Evolutionary conservation across 352 stramenopile species (phyloP).

Genomic region (Phytophthora ohioensis): DNA sequence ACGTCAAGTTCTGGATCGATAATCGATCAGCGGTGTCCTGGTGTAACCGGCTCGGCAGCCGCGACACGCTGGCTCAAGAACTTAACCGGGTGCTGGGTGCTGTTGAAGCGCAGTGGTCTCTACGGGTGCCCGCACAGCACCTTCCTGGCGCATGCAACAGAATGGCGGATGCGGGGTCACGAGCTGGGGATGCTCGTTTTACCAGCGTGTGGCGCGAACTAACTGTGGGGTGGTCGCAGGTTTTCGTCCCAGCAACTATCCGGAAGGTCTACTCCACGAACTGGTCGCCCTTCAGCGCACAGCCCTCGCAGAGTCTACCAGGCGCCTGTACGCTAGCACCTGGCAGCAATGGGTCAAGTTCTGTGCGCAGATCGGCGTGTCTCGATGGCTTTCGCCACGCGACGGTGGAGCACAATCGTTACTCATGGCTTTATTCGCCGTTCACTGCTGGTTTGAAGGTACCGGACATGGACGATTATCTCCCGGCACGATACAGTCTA

Average conservation of each 20-base stretch:
- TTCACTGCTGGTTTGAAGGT: background rate
- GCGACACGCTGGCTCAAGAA: background rate
- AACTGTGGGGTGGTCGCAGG: too few relatives aligned
- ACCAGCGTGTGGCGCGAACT: too few relatives aligned
- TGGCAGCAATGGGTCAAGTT: background rate
- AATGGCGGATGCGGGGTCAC: too few relatives aligned
- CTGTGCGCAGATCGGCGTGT: background rate
- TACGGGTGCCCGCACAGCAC: too few relatives aligned
- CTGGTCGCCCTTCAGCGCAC: background rate
- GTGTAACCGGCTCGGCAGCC: background rate
- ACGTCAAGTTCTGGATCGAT: background rate
- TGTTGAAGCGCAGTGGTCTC: too few relatives aligned
- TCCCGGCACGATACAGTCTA: background rate
- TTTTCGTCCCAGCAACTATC: background rate
- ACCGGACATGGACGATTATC: background rate
- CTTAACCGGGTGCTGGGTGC: background rate
- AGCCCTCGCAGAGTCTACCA: background rate
- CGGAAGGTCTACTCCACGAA: background rate
- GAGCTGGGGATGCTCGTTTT: too few relatives aligned
- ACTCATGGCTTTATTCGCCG: background rate
- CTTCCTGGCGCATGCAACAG: too few relatives aligned
- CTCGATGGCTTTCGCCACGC: too few relatives aligned
- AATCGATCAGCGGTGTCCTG: background rate
- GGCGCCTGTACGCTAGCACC: background rate
- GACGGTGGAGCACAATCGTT: background rate